Conservation (phyloP, 345 rosid genomes). For the Dovyalis caffra region DNA sequence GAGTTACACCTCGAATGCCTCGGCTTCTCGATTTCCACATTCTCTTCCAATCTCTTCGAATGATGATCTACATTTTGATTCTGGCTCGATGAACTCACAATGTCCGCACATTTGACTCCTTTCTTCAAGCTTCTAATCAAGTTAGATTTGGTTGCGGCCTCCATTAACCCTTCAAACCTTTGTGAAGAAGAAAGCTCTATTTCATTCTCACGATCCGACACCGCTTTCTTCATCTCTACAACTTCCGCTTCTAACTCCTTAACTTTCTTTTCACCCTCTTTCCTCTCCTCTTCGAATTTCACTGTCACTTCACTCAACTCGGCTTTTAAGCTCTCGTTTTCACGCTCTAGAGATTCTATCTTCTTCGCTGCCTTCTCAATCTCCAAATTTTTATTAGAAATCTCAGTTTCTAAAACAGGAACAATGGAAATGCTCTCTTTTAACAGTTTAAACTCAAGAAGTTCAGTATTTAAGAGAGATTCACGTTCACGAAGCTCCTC, state of each 20-base stretch:
- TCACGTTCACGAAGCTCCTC: conserved; percentile 81
- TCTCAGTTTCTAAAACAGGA: conserved; percentile 61
- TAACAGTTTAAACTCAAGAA: conserved; percentile 64
- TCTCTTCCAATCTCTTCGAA: conserved; percentile 44
- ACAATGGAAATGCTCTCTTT: conserved; percentile 73
- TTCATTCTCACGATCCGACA: conserved; percentile 45
- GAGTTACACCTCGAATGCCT: conserved; percentile 58
- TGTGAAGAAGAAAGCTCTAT: conserved; percentile 56
- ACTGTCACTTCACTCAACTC: conserved; percentile 28
- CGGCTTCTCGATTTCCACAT: conserved; percentile 41
- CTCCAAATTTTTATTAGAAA: conserved; percentile 41
- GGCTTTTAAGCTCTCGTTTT: conserved; percentile 44
- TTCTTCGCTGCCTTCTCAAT: conserved; percentile 31
- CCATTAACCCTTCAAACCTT: conserved; percentile 68
- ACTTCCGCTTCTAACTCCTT: conserved; percentile 52
- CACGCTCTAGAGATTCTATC: conserved; percentile 43
- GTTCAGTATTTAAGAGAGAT: conserved; percentile 63
- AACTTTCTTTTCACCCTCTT: conserved; percentile 39
- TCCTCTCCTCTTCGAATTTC: conserved; percentile 32
- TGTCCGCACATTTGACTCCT: conserved; percentile 32
- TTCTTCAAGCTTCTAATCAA: conserved; percentile 50
- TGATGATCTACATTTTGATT: conserved; percentile 29
- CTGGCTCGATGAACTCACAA: background rate
- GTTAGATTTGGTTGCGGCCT: conserved; percentile 50
- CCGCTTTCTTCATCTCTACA: conserved; percentile 46